Evolutionary conservation across 768 basidiomycete species (phyloP).

Genomic region (Roridomyces roridus): DNA sequence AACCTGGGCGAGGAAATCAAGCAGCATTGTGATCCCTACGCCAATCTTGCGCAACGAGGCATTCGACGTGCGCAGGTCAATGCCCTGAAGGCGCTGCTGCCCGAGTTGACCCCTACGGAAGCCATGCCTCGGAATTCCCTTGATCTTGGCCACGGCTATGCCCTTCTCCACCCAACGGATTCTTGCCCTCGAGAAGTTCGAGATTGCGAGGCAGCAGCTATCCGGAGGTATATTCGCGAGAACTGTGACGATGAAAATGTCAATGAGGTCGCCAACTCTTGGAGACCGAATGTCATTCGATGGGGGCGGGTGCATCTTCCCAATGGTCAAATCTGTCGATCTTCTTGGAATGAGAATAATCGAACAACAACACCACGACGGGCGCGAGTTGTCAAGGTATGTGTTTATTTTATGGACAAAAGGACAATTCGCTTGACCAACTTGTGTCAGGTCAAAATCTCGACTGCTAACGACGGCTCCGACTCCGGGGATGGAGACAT

Average conservation of each 20-base stretch:
- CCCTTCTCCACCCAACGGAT: conserved; percentile 24
- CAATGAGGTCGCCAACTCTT: too few relatives aligned
- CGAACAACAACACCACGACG: too few relatives aligned
- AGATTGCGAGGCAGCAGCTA: conserved; percentile 4
- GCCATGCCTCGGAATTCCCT: not conserved
- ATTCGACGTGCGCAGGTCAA: conserved; percentile 23
- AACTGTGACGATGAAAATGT: too few relatives aligned
- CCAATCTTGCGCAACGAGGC: conserved; percentile 23
- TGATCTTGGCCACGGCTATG: conserved; percentile 24
- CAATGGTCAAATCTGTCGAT: too few relatives aligned
- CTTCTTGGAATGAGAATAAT: too few relatives aligned
- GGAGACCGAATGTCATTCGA: too few relatives aligned
- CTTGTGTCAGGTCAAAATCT: not conserved
- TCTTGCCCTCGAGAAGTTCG: conserved; percentile 5
- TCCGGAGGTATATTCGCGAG: too few relatives aligned
- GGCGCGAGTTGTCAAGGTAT: too few relatives aligned
- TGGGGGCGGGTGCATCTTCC: too few relatives aligned
- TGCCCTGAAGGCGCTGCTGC: conserved; percentile 11
- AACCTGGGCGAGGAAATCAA: too few relatives aligned
- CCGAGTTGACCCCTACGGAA: conserved; percentile 1
- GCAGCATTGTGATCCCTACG: conserved; percentile 21
- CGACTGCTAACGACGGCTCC: too few relatives aligned
- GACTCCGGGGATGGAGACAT: too few relatives aligned
- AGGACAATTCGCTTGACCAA: not conserved
- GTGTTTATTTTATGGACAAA: not conserved